Conservation (phyloP, 225 moss, liverwort and hornwort species). For the Pseudoscleropodium purum region DNA sequence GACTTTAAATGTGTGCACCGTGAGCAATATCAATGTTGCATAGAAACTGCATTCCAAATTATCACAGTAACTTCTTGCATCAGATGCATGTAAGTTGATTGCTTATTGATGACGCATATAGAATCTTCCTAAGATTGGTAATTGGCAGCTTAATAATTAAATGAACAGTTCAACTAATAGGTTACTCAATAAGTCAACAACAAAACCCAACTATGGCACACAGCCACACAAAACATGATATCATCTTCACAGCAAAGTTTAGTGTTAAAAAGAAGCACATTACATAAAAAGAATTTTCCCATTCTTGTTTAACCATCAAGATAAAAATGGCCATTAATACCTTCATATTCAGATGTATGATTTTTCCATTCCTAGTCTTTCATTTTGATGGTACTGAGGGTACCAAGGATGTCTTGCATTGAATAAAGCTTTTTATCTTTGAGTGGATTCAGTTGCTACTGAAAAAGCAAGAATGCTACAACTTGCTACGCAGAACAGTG, state of each 20-base stretch:
- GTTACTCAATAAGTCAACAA: background rate
- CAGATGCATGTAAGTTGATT: background rate
- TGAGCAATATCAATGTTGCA: background rate
- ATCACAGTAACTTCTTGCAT: background rate
- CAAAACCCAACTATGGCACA: fast-evolving
- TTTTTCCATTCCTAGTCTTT: background rate
- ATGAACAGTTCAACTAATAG: background rate
- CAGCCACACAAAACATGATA: background rate
- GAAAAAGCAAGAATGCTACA: background rate
- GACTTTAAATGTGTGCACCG: fast-evolving
- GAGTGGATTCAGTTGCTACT: background rate
- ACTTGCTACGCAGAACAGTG: background rate
- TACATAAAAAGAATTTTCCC: background rate
- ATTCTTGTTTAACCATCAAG: fast-evolving
- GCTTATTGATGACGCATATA: background rate
- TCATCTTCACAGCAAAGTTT: background rate
- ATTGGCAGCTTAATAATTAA: background rate
- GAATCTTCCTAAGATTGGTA: background rate
- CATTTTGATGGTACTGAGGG: background rate
- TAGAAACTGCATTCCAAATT: background rate
- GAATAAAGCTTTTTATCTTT: no score
- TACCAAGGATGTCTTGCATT: background rate
- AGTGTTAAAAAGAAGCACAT: background rate
- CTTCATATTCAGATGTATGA: background rate
- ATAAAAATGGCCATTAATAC: background rate